phyloP scores from a whole-genome alignment of 148 eudicot genomes.

The Cornus controversa region DNA sequence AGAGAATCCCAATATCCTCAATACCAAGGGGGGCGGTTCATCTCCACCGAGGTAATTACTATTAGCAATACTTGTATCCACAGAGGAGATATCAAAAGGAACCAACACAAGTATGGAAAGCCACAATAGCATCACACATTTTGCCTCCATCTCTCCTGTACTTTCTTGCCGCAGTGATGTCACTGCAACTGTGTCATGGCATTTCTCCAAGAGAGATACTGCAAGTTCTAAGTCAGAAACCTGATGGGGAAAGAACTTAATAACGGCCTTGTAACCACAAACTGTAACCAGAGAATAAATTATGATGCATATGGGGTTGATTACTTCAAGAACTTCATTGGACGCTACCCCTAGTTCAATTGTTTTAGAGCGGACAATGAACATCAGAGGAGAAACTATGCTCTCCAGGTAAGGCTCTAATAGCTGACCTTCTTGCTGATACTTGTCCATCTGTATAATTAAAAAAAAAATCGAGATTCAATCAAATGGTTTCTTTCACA shows the following conservation, averaged over 20 bases:
- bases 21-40: conserved; percentile 79
- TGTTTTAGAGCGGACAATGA: conserved; percentile 64
- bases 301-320: conserved; percentile 76
- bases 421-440: conserved; percentile 90
- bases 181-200: conserved; percentile 45
- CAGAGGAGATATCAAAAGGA: conserved; percentile 91
- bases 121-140: conserved; percentile 83
- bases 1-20: conserved; percentile 62
- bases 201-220: conserved; percentile 84
- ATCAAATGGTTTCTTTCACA: not conserved
- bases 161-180: conserved; percentile 88
- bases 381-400: conserved; percentile 89
- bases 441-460: conserved; percentile 75
- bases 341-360: conserved; percentile 57
- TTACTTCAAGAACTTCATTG: conserved; percentile 65
- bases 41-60: conserved; percentile 38
- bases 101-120: conserved; percentile 88
- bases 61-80: conserved; percentile 77
- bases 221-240: conserved; percentile 97
- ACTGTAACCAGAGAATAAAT: conserved; percentile 84
- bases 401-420: conserved; percentile 94
- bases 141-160: conserved; percentile 98
- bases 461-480: not conserved
- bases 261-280: conserved; percentile 92
- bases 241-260: conserved; percentile 95